Evolutionary conservation across 768 basidiomycete genomes (phyloP).

Genomic region (Pulveroboletus sp.): DNA sequence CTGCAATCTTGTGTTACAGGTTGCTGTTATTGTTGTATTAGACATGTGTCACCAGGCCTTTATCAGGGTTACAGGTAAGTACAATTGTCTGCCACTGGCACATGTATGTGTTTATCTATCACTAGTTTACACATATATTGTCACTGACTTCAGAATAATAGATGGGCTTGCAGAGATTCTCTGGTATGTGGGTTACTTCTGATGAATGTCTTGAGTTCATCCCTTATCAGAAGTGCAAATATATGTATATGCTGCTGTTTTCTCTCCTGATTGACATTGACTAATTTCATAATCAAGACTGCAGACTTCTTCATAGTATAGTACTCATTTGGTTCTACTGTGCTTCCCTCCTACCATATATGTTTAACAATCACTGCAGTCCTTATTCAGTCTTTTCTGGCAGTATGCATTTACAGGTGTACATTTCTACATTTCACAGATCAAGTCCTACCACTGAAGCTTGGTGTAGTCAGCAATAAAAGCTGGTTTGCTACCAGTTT

Average conservation of each 20-base stretch:
- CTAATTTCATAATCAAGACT: slow-evolving; percentile 28
- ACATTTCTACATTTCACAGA: slow-evolving; percentile 11
- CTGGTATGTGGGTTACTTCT: slow-evolving; percentile 33
- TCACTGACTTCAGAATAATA: slow-evolving; percentile 34
- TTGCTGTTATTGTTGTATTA: slow-evolving; percentile 46
- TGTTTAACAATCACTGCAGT: slow-evolving; percentile 41
- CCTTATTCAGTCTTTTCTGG: slow-evolving; percentile 56
- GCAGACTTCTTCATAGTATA: slow-evolving; percentile 51
- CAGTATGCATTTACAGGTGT: slow-evolving; percentile 50
- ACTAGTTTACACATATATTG: slow-evolving; percentile 45
- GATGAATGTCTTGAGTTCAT: neutral
- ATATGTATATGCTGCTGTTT: slow-evolving; percentile 10
- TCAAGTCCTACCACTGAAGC: neutral
- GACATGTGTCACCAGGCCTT: slow-evolving; percentile 54
- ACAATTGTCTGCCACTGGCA: neutral
- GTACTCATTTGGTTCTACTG: neutral
- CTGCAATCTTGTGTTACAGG: slow-evolving; percentile 31
- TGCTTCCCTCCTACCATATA: neutral
- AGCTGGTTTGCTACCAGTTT: slow-evolving; percentile 36
- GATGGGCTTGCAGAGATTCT: slow-evolving; percentile 7
- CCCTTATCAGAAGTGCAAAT: slow-evolving; percentile 11
- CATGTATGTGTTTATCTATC: neutral
- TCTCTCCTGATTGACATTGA: neutral
- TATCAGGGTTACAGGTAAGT: slow-evolving; percentile 50
- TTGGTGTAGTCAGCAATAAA: slow-evolving; percentile 48